Conservation (phyloP, 2,329 filamentous ascomycete genomes). For the Alternaria triticina region DNA sequence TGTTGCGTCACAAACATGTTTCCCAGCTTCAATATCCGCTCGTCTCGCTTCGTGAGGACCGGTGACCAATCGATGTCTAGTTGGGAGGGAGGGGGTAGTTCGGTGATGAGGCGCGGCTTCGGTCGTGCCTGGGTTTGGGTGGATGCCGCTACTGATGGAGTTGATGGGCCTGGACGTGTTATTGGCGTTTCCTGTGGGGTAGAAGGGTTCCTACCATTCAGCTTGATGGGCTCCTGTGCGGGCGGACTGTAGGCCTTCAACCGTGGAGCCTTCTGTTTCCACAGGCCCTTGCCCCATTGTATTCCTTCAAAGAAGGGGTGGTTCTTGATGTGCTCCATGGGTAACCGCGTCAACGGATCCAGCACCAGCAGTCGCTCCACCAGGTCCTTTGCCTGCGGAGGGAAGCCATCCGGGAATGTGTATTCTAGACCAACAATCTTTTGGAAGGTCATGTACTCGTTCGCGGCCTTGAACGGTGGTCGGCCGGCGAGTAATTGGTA, state of each 20-base stretch:
- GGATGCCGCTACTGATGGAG: constrained; percentile 28
- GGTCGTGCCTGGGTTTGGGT: constrained; percentile 53
- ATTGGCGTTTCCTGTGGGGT: constrained; percentile 14
- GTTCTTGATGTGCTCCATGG: constrained; percentile 95
- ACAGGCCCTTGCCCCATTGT: constrained; percentile 80
- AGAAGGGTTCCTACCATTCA: constrained; percentile 49
- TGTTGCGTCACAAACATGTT: constrained; percentile 85
- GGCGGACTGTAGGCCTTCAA: constrained; percentile 84
- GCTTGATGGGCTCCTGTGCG: constrained; percentile 68
- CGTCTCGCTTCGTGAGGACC: constrained; percentile 86
- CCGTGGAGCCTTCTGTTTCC: constrained; percentile 88
- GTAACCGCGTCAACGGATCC: constrained; percentile 82
- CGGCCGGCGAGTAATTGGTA: constrained; percentile 96
- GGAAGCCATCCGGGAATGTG: constrained; percentile 89
- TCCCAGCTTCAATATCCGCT: constrained; percentile 91
- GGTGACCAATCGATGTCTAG: constrained; percentile 81
- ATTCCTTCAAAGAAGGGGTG: constrained; percentile 94
- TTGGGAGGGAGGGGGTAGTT: constrained; percentile 71
- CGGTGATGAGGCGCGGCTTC: constrained; percentile 81
- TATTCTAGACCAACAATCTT: constrained; percentile 97
- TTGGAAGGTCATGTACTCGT: constrained; percentile 97
- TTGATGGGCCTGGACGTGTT: constrained; percentile 38
- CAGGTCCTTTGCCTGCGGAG: constrained; percentile 81
- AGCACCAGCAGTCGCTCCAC: constrained; percentile 89
- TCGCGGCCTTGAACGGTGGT: constrained; percentile 93